These are phyloP conservation scores for Clitopilus hobsonii DNA, from an alignment of 768 basidiomycete genomes.

Conservation along the genomic window DNA sequence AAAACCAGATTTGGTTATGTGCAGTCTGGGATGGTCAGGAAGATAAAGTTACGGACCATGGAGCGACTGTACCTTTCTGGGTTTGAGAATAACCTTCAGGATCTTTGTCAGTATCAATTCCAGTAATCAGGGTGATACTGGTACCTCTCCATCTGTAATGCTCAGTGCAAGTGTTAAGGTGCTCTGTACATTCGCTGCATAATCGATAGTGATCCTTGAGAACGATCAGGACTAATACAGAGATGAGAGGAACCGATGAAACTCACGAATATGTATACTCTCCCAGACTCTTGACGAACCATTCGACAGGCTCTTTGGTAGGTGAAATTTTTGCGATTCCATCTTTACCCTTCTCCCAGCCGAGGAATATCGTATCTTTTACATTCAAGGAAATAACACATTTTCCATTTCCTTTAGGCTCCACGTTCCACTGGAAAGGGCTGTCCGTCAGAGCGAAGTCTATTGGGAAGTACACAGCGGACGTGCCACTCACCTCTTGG, in stretches of 20 bases:
- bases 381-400: constrained; percentile 4
- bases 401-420: constrained; percentile 6
- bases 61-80: not conserved
- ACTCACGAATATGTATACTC: constrained; percentile 6
- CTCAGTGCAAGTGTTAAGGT: constrained; percentile 3
- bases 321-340: constrained; percentile 1
- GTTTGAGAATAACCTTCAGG: not conserved
- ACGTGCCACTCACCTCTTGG: constrained; percentile 3
- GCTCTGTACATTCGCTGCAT: not conserved
- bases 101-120: no score
- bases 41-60: not conserved
- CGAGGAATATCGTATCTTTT: not conserved
- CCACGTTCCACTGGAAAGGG: constrained; percentile 1
- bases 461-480: not conserved
- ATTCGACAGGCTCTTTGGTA: constrained; percentile 2
- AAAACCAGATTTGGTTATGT: constrained; percentile 6
- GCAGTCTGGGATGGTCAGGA: not conserved
- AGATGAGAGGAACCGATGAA: not conserved
- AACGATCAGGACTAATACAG: not conserved
- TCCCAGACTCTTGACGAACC: constrained; percentile 3
- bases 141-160: constrained; percentile 5
- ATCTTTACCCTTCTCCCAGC: constrained; percentile 6
- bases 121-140: not conserved
- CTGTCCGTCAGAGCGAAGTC: not conserved
- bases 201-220: not conserved